Evolutionary conservation across 108 stramenopile genomes (phyloP).

Genomic region (Fistulifera pelliculosa): DNA sequence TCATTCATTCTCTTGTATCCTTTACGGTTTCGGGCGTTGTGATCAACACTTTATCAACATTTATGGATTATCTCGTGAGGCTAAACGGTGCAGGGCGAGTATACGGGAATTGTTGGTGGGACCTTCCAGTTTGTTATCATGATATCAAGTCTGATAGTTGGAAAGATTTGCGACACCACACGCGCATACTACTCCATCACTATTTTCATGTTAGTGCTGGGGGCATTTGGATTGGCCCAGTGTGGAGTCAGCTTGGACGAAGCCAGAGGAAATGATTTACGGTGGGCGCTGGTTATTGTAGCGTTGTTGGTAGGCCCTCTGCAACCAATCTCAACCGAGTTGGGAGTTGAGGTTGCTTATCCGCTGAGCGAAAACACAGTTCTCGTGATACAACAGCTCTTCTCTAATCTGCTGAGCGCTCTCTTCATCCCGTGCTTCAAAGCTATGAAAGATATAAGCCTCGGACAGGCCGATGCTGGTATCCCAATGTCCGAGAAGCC

Average conservation of each 20-base stretch:
- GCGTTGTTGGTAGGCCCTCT: slow-evolving; percentile 72
- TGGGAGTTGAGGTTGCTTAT: slow-evolving; percentile 78
- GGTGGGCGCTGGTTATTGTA: slow-evolving; percentile 62
- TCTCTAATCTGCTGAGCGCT: slow-evolving; percentile 75
- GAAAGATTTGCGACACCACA: slow-evolving; percentile 42
- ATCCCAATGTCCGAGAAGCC: slow-evolving; percentile 33
- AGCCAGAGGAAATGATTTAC: slow-evolving; percentile 52
- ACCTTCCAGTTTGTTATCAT: slow-evolving; percentile 65
- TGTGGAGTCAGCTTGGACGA: slow-evolving; percentile 79
- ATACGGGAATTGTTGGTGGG: slow-evolving; percentile 74
- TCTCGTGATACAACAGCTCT: slow-evolving; percentile 77
- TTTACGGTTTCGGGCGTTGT: slow-evolving; percentile 73
- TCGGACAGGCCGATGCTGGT: slow-evolving; percentile 21
- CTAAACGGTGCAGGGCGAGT: slow-evolving; percentile 66
- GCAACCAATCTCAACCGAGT: slow-evolving; percentile 75
- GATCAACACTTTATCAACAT: slow-evolving; percentile 72
- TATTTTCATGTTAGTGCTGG: slow-evolving; percentile 62
- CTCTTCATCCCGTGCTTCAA: slow-evolving; percentile 83
- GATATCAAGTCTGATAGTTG: slow-evolving; percentile 64
- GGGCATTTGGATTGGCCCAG: slow-evolving; percentile 78
- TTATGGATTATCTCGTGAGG: slow-evolving; percentile 69
- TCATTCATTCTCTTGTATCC: slow-evolving; percentile 62
- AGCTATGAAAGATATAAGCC: slow-evolving; percentile 58
- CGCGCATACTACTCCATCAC: slow-evolving; percentile 59
- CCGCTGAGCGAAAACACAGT: slow-evolving; percentile 82